Conservation (phyloP, 495 filamentous ascomycete species). For the Tuber brumale region DNA sequence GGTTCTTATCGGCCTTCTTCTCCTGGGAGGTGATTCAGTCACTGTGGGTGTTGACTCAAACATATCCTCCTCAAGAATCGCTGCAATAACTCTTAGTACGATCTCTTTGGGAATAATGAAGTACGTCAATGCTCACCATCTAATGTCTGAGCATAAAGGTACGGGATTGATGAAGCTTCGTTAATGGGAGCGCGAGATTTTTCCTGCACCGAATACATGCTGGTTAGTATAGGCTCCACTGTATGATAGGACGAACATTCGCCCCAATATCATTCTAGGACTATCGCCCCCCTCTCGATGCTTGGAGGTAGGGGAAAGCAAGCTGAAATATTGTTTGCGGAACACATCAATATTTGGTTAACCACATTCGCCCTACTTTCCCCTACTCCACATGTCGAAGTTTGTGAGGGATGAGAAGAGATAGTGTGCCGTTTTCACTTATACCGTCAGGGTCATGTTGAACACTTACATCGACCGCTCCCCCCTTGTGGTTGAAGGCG, state of each 20-base stretch:
- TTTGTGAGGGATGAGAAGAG: too few relatives aligned
- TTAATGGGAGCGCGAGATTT: accelerated
- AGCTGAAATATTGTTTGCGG: too few relatives aligned
- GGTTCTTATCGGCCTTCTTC: accelerated
- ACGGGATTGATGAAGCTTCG: background rate
- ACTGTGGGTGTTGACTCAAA: background rate
- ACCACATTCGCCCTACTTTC: too few relatives aligned
- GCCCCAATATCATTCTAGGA: too few relatives aligned
- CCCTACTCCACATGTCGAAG: too few relatives aligned
- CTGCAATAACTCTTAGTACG: background rate
- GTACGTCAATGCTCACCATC: background rate
- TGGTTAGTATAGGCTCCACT: background rate
- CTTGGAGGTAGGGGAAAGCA: too few relatives aligned
- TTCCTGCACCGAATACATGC: accelerated
- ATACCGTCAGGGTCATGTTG: accelerated
- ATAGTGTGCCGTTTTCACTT: background rate
- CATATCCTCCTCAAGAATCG: background rate
- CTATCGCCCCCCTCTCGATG: too few relatives aligned
- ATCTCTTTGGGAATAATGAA: background rate
- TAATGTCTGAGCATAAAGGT: accelerated
- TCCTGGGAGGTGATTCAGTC: accelerated
- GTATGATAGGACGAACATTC: background rate
- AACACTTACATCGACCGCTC: background rate
- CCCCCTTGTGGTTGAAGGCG: accelerated
- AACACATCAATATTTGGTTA: too few relatives aligned